These are phyloP conservation scores for Cystobasidium tubakii DNA, from an alignment of 768 basidiomycete genomes.

Conservation along the genomic window DNA sequence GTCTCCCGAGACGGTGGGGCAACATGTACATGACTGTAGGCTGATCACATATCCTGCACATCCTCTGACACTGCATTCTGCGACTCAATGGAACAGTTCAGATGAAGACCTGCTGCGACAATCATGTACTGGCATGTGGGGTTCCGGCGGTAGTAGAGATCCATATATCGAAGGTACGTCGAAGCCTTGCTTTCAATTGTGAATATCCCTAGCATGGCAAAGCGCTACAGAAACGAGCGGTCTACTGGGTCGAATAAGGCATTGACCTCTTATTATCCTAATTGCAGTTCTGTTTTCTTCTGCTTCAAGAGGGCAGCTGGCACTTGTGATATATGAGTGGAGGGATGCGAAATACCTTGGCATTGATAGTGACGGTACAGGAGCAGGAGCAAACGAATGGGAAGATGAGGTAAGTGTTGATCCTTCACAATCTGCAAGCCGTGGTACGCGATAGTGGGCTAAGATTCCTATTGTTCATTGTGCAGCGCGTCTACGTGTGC, in stretches of 20 bases:
- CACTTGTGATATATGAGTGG: constrained; percentile 97
- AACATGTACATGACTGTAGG: background rate
- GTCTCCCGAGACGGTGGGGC: too few species aligned
- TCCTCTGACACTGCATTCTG: background rate
- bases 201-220: too few species aligned
- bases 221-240: too few species aligned
- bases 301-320: constrained; percentile 74
- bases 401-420: constrained; percentile 44
- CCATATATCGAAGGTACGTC: constrained; percentile 36
- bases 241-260: too few species aligned
- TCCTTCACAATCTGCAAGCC: background rate
- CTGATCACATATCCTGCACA: background rate
- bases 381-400: constrained; percentile 42
- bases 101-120: constrained; percentile 24
- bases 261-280: too few species aligned
- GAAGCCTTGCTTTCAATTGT: background rate
- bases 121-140: constrained; percentile 37
- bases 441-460: background rate
- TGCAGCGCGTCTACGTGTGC: constrained; percentile 86
- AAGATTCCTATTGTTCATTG: constrained; percentile 39
- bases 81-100: constrained; percentile 4
- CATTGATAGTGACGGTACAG: constrained; percentile 46
- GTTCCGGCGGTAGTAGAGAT: constrained; percentile 33
- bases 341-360: constrained; percentile 77
- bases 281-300: constrained; percentile 74